Conservation (phyloP, 202 grass and related monocot genomes). For the Saccharum hybrid region DNA sequence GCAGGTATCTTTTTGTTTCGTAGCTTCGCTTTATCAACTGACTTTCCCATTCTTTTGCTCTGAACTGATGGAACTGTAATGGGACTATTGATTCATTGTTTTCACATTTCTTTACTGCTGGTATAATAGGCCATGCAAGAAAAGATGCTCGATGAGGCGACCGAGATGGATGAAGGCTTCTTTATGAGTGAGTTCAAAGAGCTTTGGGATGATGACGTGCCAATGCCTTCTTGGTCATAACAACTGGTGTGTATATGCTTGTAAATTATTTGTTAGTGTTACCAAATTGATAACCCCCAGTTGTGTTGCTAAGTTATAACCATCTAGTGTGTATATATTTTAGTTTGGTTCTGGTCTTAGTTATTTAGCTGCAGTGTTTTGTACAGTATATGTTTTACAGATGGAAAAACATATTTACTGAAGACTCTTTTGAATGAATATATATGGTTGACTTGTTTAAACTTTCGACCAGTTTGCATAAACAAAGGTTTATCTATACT, state of each 20-base stretch:
- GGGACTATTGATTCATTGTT: conserved; percentile 19
- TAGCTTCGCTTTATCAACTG: neutral
- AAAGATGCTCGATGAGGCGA: conserved; percentile 55
- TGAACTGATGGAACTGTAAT: neutral
- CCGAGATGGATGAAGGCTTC: conserved; percentile 66
- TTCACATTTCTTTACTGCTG: conserved; percentile 33
- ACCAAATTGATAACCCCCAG: conserved; percentile 17
- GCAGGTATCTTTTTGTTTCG: conserved; percentile 55
- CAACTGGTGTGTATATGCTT: conserved; percentile 3
- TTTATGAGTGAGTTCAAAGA: conserved; percentile 73
- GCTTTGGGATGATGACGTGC: conserved; percentile 71
- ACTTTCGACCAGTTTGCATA: neutral
- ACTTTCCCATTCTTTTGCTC: neutral
- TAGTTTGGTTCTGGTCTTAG: conserved; percentile 18
- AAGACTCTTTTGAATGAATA: neutral
- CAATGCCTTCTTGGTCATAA: conserved; percentile 48
- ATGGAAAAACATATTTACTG: neutral
- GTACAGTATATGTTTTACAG: conserved; percentile 32
- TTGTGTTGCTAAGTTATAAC: conserved; percentile 19
- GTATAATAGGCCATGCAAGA: conserved; percentile 71
- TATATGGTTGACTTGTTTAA: neutral
- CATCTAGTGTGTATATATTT: conserved; percentile 6
- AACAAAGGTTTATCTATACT: neutral
- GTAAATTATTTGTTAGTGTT: conserved; percentile 40
- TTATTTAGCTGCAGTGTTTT: conserved; percentile 16